Evolutionary conservation across 2,329 filamentous ascomycete species (phyloP).

Genomic region (Trichoderma atroviride): DNA sequence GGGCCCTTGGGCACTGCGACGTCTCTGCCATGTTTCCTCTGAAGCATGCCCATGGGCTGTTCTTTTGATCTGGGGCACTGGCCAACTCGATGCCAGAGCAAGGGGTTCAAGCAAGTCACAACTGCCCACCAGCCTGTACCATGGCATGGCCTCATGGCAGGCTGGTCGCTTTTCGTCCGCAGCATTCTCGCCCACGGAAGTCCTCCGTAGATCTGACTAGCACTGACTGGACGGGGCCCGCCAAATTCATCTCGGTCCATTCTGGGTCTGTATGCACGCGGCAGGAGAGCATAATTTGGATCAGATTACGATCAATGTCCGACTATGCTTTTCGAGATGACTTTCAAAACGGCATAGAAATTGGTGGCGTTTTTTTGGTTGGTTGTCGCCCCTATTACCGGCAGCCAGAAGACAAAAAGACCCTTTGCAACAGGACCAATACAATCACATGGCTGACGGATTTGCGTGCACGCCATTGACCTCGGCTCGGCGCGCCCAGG

Average conservation of each 20-base stretch:
- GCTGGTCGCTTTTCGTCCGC: slow-evolving; percentile 5
- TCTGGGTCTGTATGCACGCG: slow-evolving; percentile 14
- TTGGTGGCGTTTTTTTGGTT: slow-evolving; percentile 5
- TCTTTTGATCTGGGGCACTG: slow-evolving; percentile 15
- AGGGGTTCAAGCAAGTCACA: slow-evolving; percentile 20
- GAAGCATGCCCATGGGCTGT: not conserved
- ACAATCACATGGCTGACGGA: slow-evolving; percentile 23
- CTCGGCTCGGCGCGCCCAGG: slow-evolving; percentile 21
- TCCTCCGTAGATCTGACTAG: slow-evolving; percentile 19
- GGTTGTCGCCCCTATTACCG: not conserved
- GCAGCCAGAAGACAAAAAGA: not conserved
- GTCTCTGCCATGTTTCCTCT: not conserved
- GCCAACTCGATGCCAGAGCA: slow-evolving; percentile 1
- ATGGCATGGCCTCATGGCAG: slow-evolving; percentile 22
- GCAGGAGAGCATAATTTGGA: slow-evolving; percentile 19
- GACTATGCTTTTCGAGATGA: not conserved
- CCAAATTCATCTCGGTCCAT: slow-evolving; percentile 2
- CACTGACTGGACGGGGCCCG: slow-evolving; percentile 9
- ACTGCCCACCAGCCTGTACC: not conserved
- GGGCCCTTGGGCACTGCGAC: slow-evolving; percentile 4
- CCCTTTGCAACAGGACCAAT: not conserved
- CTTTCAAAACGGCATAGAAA: not conserved
- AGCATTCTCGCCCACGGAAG: slow-evolving; percentile 10
- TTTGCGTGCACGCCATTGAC: slow-evolving; percentile 7
- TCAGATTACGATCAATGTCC: slow-evolving; percentile 20